Base-by-base conservation (phyloP, 805 yeast genomes). In the Wickerhamiella galacta region DNA sequence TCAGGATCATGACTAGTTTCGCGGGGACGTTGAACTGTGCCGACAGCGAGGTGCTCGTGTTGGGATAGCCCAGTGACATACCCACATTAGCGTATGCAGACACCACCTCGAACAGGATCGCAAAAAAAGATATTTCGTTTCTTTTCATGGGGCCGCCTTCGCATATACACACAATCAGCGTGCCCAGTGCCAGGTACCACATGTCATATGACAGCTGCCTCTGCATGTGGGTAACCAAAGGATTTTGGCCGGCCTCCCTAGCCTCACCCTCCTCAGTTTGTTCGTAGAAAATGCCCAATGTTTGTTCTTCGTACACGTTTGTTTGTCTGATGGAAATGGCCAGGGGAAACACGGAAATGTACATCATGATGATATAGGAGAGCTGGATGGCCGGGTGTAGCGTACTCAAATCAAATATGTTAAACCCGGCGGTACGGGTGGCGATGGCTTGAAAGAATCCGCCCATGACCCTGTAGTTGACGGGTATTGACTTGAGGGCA, bases 11-110 rank as follows among this genome's bases (percentile, higher is more conserved):
- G 2, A 87, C 80, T 28, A 90, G 60, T 49, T 90, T 90, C 2
- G 93, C 77, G 6, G 87, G 46, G 0, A 66, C 64, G 15, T 68
- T 66, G 51, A 87, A 81, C 48, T 75, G 69, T 0, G 70, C 82
- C 12, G 76, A 66, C 30, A 90, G 69, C 1, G 95, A 80, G 6
- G 82, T 62, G 39, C 66, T 60, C 3, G 68, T 59, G 29, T 58
- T 58, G 0, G 92, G 79, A 43, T 73, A 83, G 0, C 98, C 98
- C 34, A 83, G 54, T 4, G 94, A 79, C 39, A 90, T 56, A 0
- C 98, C 98, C 31, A 87, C 96, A 0, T 95, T 85, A 53, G 96
- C 95, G 55, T 90, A 92, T 0, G 96, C 96, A 42, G 93, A 76
- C 4, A 82, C 79, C 39, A 83, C 72, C 49, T 90, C 98, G 56